A percentile compares a stretch with the other conserved stretches of the same genome.
phyloP scores from a whole-genome alignment of 306 rosid genomes.

The Pyrus communis region DNA sequence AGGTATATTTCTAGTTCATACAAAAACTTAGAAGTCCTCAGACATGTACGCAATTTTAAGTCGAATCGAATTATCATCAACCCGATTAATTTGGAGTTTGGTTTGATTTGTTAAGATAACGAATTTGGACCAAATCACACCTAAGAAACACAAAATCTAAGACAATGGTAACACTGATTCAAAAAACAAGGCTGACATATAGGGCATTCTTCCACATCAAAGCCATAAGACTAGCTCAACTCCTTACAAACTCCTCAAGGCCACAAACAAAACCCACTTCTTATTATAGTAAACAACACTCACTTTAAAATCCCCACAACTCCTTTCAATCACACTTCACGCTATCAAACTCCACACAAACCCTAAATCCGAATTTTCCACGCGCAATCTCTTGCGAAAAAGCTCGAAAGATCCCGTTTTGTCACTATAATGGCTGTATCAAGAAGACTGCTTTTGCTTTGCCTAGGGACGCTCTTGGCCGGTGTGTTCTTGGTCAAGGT shows the following conservation, averaged over 20 bases:
- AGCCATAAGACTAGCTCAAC: conserved; percentile 32
- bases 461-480: conserved; percentile 22
- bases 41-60: too few species aligned
- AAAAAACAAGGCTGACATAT: not conserved
- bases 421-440: conserved; percentile 19
- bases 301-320: conserved; percentile 9
- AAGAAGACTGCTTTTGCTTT: conserved; percentile 17
- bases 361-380: not conserved
- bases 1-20: too few species aligned
- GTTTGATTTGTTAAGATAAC: not conserved
- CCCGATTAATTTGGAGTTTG: not conserved
- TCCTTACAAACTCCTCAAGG: conserved; percentile 1
- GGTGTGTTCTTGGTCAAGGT: conserved; percentile 14
- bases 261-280: not conserved
- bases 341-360: not conserved
- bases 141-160: not conserved
- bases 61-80: not conserved
- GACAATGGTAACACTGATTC: not conserved
- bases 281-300: conserved; percentile 16
- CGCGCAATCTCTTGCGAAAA: not conserved
- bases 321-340: not conserved
- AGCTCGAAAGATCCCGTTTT: not conserved
- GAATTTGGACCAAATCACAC: not conserved
- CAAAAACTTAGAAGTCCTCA: too few species aligned
- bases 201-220: conserved; percentile 1